Evolutionary conservation across 2,329 filamentous ascomycete species (phyloP).

Genomic region (Fusarium proliferatum): DNA sequence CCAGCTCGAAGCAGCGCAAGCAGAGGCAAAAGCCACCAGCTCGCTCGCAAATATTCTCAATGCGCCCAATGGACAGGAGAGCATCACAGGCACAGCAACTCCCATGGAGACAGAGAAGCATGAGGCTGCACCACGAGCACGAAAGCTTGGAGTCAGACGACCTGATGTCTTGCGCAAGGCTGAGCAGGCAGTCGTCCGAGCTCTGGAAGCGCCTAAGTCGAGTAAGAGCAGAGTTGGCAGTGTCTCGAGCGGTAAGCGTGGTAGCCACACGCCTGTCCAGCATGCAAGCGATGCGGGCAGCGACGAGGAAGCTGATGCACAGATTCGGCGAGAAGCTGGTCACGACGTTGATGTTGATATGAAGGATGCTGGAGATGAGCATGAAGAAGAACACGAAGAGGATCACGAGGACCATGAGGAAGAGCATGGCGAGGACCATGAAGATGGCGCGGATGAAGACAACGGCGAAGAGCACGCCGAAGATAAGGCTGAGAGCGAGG

Average conservation of each 20-base stretch:
- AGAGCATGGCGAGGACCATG: conserved; percentile 41
- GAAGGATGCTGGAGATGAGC: conserved; percentile 54
- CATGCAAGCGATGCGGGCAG: conserved; percentile 52
- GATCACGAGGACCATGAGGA: conserved; percentile 45
- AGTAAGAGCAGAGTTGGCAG: conserved; percentile 64
- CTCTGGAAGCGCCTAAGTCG: conserved; percentile 60
- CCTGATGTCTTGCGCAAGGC: conserved; percentile 71
- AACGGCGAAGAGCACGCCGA: conserved; percentile 53
- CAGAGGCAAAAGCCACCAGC: conserved; percentile 50
- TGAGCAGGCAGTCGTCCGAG: conserved; percentile 66
- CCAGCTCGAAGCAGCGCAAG: conserved; percentile 49
- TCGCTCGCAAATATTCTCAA: conserved; percentile 58
- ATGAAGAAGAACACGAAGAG: conserved; percentile 44
- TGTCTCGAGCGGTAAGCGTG: conserved; percentile 62
- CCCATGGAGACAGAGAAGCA: conserved; percentile 55
- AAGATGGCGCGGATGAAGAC: conserved; percentile 46
- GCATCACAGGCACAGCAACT: conserved; percentile 48
- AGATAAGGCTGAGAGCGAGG: conserved; percentile 46
- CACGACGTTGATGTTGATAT: conserved; percentile 54
- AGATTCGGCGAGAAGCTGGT: conserved; percentile 51
- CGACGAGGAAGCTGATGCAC: conserved; percentile 56
- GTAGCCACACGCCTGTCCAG: conserved; percentile 53
- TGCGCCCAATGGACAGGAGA: conserved; percentile 54
- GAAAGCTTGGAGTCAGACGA: conserved; percentile 61
- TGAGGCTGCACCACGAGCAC: conserved; percentile 53